Evolutionary conservation across 352 stramenopile species (phyloP), one percentile per base, ranked within the genome.

Genomic region (Phytophthora sp.): DNA sequence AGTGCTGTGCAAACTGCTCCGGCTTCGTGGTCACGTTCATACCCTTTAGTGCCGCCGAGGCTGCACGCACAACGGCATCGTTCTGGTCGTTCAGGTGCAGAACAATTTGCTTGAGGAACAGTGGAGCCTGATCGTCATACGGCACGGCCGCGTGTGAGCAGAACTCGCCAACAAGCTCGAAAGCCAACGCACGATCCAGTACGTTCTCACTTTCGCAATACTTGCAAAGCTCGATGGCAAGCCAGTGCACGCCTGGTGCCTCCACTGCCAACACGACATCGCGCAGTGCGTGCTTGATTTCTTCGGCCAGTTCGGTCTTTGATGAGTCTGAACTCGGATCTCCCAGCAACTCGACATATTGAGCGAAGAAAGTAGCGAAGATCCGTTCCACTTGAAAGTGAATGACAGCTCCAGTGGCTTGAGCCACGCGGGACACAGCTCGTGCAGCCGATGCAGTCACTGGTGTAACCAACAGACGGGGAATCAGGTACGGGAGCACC

Each of bases 401-500:
- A 35, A 99, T 96, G 12, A 97, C 94, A 13, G 84, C 63, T 24
- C 91, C 89, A 0, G 97, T 99, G 23, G 97, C 97, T 58, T 97
- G 79, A 4, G 96, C 93, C 52, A 99, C 96, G 4, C 89, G 95
- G 5, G 82, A 91, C 44, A 99, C 69, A 34, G 97, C 96, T 32
- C 92, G 84, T 5, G 97, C 87, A 17, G 98, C 87, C 27, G 89
- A 93, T 7, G 76, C 72, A 24, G 87, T 93, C 39, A 99, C 84
- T 8, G 98, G 98, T 28, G 76, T 87, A 54, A 88, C 91, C 20
- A 99, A 74, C 35, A 99, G 72, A 42, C 92, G 94, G 13, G 98
- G 97, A 42, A 99, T 95, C 52, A 99, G 84, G 70, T 99, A 98
- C 49, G 97, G 91, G 23, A 99, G 77, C 49, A 99, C 82, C 63